Percentiles rank a stretch among this genome's conserved stretches.
Evolutionary conservation across 805 yeast species (phyloP).

Genomic region (Alloascoidea hylecoeti): DNA sequence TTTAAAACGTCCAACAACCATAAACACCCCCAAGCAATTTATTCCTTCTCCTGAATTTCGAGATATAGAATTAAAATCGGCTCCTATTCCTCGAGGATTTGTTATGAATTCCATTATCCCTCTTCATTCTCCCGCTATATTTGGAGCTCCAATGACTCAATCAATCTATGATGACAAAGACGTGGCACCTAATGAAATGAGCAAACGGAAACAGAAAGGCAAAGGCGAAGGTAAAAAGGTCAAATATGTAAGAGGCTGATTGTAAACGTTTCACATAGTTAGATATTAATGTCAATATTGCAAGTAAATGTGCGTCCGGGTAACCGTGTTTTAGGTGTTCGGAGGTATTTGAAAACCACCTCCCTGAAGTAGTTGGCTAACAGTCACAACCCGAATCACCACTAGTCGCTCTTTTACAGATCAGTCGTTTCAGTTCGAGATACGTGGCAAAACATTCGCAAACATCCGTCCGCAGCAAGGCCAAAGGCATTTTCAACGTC

Average conservation of each 20-base stretch:
- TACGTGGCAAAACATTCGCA: too few species aligned
- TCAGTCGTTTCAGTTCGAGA: too few species aligned
- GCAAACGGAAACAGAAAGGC: slow-evolving; percentile 1
- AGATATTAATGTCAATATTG: too few species aligned
- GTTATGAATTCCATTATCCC: slow-evolving; percentile 82
- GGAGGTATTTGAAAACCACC: too few species aligned
- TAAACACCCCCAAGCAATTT: slow-evolving; percentile 43
- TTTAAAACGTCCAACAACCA: slow-evolving; percentile 53
- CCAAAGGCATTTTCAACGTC: too few species aligned
- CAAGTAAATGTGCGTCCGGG: too few species aligned
- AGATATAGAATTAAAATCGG: slow-evolving; percentile 36
- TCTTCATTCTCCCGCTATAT: slow-evolving; percentile 62
- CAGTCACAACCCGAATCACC: too few species aligned
- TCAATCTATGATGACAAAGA: slow-evolving; percentile 36
- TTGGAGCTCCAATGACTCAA: slow-evolving; percentile 77
- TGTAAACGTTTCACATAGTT: too few species aligned
- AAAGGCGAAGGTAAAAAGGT: background rate
- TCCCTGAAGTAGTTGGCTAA: too few species aligned
- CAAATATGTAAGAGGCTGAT: slow-evolving; percentile 1
- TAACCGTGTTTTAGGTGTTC: too few species aligned
- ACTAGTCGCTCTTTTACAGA: too few species aligned
- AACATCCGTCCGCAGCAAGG: too few species aligned
- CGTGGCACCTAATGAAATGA: slow-evolving; percentile 5
- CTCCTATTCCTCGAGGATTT: slow-evolving; percentile 78
- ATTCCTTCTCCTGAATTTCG: slow-evolving; percentile 54